Evolutionary conservation across 2,329 filamentous ascomycete species (phyloP), one percentile per base, ranked within the genome.

Genomic region (Cercospora citrullina): DNA sequence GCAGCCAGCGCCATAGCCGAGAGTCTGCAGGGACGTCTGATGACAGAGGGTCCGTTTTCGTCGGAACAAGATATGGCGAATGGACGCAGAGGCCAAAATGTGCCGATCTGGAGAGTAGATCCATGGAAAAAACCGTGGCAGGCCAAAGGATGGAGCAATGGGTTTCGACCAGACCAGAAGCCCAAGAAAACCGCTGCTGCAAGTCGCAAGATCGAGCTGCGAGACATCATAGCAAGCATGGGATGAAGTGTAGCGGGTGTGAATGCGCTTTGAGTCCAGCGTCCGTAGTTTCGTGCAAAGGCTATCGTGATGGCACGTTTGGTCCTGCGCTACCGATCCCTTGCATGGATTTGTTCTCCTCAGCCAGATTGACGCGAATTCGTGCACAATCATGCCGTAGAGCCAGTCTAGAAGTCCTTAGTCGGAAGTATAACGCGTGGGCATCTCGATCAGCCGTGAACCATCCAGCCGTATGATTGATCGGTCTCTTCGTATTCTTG

Each of bases 91-190:
- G 48, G 48, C 12, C 48, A 53, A 23, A 28, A 28, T 28, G 48
- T 53, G 23, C 48, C 48, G 48, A 14, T 53, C 6, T 53, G 48
- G 48, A 28, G 23, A 23, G 21, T 53, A 18, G 48, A 58, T 33
- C 28, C 55, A 6, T 58, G 55, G 55, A 58, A 21, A 30, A 58
- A 31, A 58, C 55, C 55, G 10, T 58, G 55, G 55, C 55, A 58
- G 18, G 55, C 28, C 18, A 23, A 23, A 58, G 55, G 55, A 18
- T 58, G 55, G 55, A 58, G 55, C 26, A 58, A 58, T 21, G 55
- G 55, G 12, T 58, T 58, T 16, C 55, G 55, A 58, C 55, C 55
- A 36, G 18, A 36, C 9, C 8, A 18, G 28, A 18, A 28, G 26
- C 55, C 28, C 28, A 21, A 10, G 23, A 16, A 16, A 8, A 36